These are phyloP conservation scores for Pseudocercospora vitis DNA, from an alignment of 2,329 filamentous ascomycete genomes.

Conservation along the genomic window DNA sequence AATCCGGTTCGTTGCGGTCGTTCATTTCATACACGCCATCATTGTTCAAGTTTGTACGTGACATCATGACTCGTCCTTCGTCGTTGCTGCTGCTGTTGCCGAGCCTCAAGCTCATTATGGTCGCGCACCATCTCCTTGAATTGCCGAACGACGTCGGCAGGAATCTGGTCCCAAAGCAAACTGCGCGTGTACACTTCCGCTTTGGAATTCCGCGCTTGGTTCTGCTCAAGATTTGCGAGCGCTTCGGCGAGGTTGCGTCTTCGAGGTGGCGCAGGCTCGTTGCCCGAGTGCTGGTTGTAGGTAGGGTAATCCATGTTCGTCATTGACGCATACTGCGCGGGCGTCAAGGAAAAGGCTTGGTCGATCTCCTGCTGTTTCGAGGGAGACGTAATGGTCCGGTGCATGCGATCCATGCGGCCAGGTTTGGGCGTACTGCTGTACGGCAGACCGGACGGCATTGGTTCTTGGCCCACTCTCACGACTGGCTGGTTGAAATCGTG, in stretches of 20 bases:
- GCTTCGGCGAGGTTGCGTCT: slow-evolving; percentile 77
- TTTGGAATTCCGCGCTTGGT: slow-evolving; percentile 49
- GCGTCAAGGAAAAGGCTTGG: slow-evolving; percentile 81
- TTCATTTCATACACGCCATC: slow-evolving; percentile 14
- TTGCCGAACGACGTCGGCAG: slow-evolving; percentile 83
- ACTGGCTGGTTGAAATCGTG: slow-evolving; percentile 15
- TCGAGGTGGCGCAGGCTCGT: slow-evolving; percentile 36
- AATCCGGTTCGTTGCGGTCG: slow-evolving; percentile 9
- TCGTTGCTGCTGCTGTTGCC: slow-evolving; percentile 25
- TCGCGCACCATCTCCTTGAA: slow-evolving; percentile 90
- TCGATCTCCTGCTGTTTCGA: slow-evolving; percentile 84
- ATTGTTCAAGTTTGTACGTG: slow-evolving; percentile 22
- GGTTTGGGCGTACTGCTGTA: slow-evolving; percentile 12
- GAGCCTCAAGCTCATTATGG: slow-evolving; percentile 33
- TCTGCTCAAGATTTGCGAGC: slow-evolving; percentile 72
- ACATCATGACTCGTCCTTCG: slow-evolving; percentile 21
- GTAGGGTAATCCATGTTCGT: slow-evolving; percentile 65
- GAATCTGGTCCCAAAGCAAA: slow-evolving; percentile 91
- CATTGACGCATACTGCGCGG: slow-evolving; percentile 84
- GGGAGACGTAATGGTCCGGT: slow-evolving; percentile 55
- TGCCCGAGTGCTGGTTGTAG: slow-evolving; percentile 48
- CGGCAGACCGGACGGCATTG: slow-evolving; percentile 26
- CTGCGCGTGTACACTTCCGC: slow-evolving; percentile 92
- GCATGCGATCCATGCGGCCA: slow-evolving; percentile 42
- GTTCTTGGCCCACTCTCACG: slow-evolving; percentile 24